Base-by-base conservation (phyloP, 208 protist species). In the Phytomonas francai region DNA sequence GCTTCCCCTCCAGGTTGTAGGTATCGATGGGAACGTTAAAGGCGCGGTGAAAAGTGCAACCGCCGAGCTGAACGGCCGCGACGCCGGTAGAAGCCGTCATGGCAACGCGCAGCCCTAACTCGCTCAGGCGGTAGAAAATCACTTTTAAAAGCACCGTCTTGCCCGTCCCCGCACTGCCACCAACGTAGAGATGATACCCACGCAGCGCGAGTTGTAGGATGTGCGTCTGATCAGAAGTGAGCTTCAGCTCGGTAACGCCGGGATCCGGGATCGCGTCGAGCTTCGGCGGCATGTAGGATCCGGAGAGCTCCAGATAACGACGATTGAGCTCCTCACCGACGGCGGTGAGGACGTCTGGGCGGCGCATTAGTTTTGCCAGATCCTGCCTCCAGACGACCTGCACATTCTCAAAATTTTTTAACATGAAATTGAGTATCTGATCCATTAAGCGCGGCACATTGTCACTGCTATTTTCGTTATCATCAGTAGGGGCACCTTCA, bases 21-120 rank as follows among this genome's bases (percentile, higher is more conserved):
- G 12, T 22, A n/a, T 68, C 65, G 25, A 93, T 67, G 3, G 87
- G 85, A 3, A 82, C 83, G 31, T 84, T 76, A 71, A 97, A 94
- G 62, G 85, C 84, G 71, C 85, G 75, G 72, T 97, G 93, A 60
- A 97, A 94, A n/a, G 93, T 97, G 71, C 86, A 95, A 19, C 93
- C 93, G 34, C 88, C 88, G 2, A 97, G 77, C 76, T 97, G 92
- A 42, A 93, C 82, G 2, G 91, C 84, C 11, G 93, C 91, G 19
- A 95, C 91, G 32, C 93, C 93, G 1, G 90, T 96, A 12, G 89
- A 91, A 8, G 93, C 93, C 36, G 90, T 95, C 79, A 95, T 79
- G 31, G 91, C 93, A 8, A 97, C 92, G 14, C 80, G 80, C 70
- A 95, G 78, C 14, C 87, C 88, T 31, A 72, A 42, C 59, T 80